Percentiles rank a stretch among this genome's conserved stretches.
Evolutionary conservation across 345 rosid genomes (phyloP).

Genomic region (Salix caprea): DNA sequence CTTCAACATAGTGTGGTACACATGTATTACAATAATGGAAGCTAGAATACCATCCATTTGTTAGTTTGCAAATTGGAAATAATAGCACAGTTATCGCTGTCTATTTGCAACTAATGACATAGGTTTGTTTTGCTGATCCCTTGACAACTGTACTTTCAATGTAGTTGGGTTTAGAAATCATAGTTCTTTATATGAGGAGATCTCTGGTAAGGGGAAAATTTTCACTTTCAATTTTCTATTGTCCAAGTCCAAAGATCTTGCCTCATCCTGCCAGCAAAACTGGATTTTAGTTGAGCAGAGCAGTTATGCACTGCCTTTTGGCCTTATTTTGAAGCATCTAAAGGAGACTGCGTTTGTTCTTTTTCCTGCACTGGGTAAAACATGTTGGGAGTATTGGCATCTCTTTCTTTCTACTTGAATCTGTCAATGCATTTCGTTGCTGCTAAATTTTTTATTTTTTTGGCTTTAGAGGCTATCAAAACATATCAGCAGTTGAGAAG

Average conservation of each 20-base stretch:
- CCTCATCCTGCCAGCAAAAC: slow-evolving; percentile 50
- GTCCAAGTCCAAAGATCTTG: slow-evolving; percentile 43
- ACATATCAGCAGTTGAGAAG: slow-evolving; percentile 74
- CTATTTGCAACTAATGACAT: slow-evolving; percentile 27
- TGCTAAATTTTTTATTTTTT: slow-evolving; percentile 47
- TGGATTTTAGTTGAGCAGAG: slow-evolving; percentile 49
- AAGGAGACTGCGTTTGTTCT: slow-evolving; percentile 48
- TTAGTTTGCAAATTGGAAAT: slow-evolving; percentile 37
- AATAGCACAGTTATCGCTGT: slow-evolving; percentile 46
- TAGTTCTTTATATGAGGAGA: slow-evolving; percentile 26
- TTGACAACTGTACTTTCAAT: slow-evolving; percentile 17
- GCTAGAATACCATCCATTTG: slow-evolving; percentile 22
- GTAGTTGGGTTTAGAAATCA: slow-evolving; percentile 32
- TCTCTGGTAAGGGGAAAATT: slow-evolving; percentile 49
- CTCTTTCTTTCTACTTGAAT: slow-evolving; percentile 50
- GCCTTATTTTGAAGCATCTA: slow-evolving; percentile 49
- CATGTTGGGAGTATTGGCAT: slow-evolving; percentile 57
- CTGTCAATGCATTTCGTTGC: slow-evolving; percentile 41
- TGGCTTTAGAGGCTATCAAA: slow-evolving; percentile 75
- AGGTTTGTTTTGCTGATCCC: slow-evolving; percentile 24
- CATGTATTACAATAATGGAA: slow-evolving; percentile 19
- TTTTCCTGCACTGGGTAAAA: slow-evolving; percentile 55
- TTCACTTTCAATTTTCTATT: slow-evolving; percentile 20
- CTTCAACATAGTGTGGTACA: slow-evolving; percentile 1
- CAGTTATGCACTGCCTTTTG: slow-evolving; percentile 42